phyloP scores from a whole-genome alignment of 306 rosid species.

The Cajanus cajan region DNA sequence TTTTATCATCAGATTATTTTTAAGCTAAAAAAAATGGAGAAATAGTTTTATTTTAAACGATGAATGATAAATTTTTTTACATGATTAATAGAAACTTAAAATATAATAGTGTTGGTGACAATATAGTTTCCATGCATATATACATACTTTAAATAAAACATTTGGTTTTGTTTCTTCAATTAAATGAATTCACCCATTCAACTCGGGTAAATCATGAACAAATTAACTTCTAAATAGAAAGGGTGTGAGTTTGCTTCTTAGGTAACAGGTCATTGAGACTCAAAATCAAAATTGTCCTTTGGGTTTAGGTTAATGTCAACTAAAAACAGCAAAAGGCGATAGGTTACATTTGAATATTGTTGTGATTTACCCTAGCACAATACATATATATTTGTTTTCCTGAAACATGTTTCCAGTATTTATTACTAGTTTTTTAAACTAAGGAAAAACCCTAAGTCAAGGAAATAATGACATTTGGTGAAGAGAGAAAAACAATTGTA shows the following conservation, averaged over 20 bases:
- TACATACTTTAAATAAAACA: no score
- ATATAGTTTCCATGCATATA: no score
- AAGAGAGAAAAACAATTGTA: not conserved
- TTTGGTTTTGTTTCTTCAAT: not conserved
- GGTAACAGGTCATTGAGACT: not conserved
- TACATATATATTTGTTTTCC: no score
- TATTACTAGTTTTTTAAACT: not conserved
- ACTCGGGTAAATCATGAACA: not conserved
- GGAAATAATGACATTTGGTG: slow-evolving; percentile 4
- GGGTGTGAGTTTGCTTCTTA: not conserved
- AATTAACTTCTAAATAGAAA: not conserved
- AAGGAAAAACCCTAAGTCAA: not conserved
- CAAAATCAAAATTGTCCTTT: not conserved
- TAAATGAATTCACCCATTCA: not conserved
- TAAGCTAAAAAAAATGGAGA: not conserved
- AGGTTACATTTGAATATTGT: no score
- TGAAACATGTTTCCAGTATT: no score
- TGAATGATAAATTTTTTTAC: not conserved
- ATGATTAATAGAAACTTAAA: not conserved
- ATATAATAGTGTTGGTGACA: not conserved
- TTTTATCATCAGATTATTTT: not conserved
- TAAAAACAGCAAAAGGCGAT: not conserved
- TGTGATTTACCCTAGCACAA: no score
- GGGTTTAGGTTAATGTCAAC: not conserved
- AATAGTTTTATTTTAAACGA: not conserved